phyloP scores from a whole-genome alignment of 2,329 filamentous ascomycete species.

The Colletotrichum filicis region DNA sequence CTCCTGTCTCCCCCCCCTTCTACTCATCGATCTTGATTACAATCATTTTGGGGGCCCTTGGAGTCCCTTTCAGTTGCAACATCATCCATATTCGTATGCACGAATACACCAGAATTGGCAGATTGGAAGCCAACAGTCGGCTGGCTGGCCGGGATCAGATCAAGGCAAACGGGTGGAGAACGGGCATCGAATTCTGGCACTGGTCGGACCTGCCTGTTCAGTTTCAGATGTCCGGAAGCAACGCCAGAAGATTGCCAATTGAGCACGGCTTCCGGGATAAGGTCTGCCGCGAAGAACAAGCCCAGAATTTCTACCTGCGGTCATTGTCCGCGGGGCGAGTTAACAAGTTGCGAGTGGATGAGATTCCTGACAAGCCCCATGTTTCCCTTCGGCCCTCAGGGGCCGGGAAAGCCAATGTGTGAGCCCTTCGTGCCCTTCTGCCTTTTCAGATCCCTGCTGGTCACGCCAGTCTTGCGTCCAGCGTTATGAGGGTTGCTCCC shows the following conservation, averaged over 20 bases:
- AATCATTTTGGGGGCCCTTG: background rate
- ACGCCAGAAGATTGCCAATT: slow-evolving; percentile 27
- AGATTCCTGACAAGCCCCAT: slow-evolving; percentile 16
- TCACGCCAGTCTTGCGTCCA: slow-evolving; percentile 33
- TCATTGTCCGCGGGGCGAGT: slow-evolving; percentile 20
- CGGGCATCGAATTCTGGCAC: slow-evolving; percentile 13
- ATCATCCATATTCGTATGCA: background rate
- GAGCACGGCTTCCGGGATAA: slow-evolving; percentile 28
- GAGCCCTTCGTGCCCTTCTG: background rate
- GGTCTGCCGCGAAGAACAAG: slow-evolving; percentile 7
- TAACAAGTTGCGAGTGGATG: slow-evolving; percentile 24
- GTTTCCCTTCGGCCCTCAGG: slow-evolving; percentile 20
- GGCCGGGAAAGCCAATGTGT: slow-evolving; percentile 13
- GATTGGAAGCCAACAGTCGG: slow-evolving; percentile 10
- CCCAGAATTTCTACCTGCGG: slow-evolving; percentile 19
- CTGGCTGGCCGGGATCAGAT: slow-evolving; percentile 23
- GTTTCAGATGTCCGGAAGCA: slow-evolving; percentile 35
- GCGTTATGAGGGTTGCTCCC: slow-evolving; percentile 22
- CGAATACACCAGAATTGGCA: background rate
- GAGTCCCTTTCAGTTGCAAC: background rate
- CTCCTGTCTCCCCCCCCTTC: background rate
- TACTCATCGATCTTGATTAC: background rate
- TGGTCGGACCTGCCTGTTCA: slow-evolving; percentile 31
- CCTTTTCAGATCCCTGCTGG: slow-evolving; percentile 12
- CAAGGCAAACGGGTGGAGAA: slow-evolving; percentile 33